Base-by-base conservation (phyloP, 1,284 basidiomycete genomes). In the Puccinia coronata region DNA sequence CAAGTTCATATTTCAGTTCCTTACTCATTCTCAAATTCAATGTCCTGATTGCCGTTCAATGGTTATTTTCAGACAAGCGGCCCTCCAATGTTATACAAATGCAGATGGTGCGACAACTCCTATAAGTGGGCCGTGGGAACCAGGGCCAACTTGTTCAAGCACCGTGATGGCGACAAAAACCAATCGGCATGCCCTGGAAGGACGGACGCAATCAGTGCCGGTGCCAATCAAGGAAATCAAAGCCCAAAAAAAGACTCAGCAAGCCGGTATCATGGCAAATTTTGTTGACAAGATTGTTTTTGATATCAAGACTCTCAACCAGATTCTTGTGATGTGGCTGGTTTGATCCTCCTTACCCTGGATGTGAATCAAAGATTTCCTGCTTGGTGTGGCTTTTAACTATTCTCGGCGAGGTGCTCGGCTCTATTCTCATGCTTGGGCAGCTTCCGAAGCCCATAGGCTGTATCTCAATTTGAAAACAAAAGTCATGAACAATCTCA, bases 401-500 rank as follows among this genome's bases (percentile, higher is more conserved):
- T 70, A 70, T 23, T 28, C n/a, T 23, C 43, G 14, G 3, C 41
- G 23, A 11, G 9, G 25, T 11, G 41, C 51, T 25, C 23, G 14
- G 12, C 2, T 70, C 31, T 70, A 49, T 23, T 49, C 43, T 31
- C 47, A 25, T 14, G 23, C 25, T 34, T 70, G 41, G 67, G 67
- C 67, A 1, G 67, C 67, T 31, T 49, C n/a, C 34, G 67, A 70
- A 20, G 67, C 67, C 1, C 67, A 70, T 51, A 1, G 39, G 2
- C 61, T 65, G 34, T 65, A 65, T 41, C 2, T 65, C 2, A 65
- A 65, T 65, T 34, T 65, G 4, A 28, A 70, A 43, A 70, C 18
- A 16, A 70, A 70, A 16, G 47, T 31, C 51, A 70, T 43, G 51
- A 2, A 43, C 51, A 47, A 1, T 12, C 28, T 49, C 18, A 1